Conservation (phyloP, 1,284 basidiomycete genomes). For the Marasmius oreades region DNA sequence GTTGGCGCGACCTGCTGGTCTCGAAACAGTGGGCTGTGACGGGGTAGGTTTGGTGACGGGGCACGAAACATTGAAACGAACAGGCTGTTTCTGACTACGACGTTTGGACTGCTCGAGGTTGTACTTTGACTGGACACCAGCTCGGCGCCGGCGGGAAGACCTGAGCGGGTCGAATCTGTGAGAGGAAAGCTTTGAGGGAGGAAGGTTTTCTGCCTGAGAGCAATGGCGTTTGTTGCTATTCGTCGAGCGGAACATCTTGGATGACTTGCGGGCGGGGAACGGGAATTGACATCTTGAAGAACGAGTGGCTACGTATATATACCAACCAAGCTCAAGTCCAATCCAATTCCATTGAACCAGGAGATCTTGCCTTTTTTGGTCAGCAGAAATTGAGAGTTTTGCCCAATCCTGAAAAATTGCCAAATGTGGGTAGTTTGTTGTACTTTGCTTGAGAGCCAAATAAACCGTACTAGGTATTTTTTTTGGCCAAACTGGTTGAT, state of each 20-base stretch:
- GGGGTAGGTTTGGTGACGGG: background rate
- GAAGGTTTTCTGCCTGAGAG: constrained; percentile 26
- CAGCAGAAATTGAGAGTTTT: background rate
- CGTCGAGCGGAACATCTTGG: background rate
- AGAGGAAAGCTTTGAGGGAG: constrained; percentile 14
- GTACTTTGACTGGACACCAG: constrained; percentile 25
- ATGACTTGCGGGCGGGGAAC: background rate
- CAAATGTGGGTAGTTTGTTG: background rate
- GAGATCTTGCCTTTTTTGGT: background rate
- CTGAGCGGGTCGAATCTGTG: constrained; percentile 23
- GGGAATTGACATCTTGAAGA: background rate
- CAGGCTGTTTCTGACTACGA: constrained; percentile 13
- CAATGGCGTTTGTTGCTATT: constrained; percentile 10
- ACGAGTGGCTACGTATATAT: background rate
- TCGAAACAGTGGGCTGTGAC: constrained; percentile 6
- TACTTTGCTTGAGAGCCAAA: background rate
- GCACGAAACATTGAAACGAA: constrained; percentile 11
- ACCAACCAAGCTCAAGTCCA: background rate
- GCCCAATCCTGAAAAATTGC: background rate
- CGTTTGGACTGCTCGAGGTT: constrained; percentile 19
- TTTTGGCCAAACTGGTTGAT: background rate
- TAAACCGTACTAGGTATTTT: background rate
- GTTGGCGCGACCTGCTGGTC: background rate
- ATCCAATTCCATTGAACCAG: background rate
- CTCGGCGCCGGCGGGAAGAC: constrained; percentile 22